Conservation (phyloP, 768 basidiomycete genomes). For the Lanmaoa pseudosensibilis region DNA sequence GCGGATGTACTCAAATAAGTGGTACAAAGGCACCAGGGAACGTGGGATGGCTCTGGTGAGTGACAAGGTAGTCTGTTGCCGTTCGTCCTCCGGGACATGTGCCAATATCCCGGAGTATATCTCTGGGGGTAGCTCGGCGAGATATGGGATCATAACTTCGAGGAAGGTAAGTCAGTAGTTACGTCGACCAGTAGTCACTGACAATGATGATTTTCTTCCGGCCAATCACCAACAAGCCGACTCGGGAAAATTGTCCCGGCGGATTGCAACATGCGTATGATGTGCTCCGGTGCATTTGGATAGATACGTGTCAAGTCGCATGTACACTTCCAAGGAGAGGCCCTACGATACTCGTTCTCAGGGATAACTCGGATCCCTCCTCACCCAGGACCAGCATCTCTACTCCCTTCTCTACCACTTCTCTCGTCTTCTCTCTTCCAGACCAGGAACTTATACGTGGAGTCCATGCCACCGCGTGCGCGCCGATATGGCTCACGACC, state of each 20-base stretch:
- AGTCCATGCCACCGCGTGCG: conserved; percentile 53
- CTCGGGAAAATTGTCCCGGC: neutral
- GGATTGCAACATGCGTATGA: neutral
- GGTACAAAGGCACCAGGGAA: conserved; percentile 52
- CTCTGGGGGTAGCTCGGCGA: conserved; percentile 58
- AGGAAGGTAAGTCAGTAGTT: neutral
- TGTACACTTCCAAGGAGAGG: conserved; percentile 16
- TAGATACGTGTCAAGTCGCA: neutral
- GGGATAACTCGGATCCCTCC: conserved; percentile 23
- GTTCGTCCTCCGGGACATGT: conserved; percentile 45
- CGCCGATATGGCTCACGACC: conserved; percentile 51
- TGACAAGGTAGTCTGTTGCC: conserved; percentile 55
- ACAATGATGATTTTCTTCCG: neutral
- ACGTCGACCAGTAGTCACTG: neutral
- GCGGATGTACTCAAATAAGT: conserved; percentile 59
- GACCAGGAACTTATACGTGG: conserved; percentile 51
- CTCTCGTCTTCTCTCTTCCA: conserved; percentile 44
- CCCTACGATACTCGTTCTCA: conserved; percentile 34
- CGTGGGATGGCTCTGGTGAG: conserved; percentile 64
- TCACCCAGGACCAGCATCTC: conserved; percentile 40
- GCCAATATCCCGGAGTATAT: conserved; percentile 60
- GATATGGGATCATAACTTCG: conserved; percentile 19
- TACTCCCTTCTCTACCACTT: conserved; percentile 52
- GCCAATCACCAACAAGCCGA: neutral
- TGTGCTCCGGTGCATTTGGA: neutral